phyloP scores from a whole-genome alignment of 495 filamentous ascomycete species.

The Cairneyella variabilis region DNA sequence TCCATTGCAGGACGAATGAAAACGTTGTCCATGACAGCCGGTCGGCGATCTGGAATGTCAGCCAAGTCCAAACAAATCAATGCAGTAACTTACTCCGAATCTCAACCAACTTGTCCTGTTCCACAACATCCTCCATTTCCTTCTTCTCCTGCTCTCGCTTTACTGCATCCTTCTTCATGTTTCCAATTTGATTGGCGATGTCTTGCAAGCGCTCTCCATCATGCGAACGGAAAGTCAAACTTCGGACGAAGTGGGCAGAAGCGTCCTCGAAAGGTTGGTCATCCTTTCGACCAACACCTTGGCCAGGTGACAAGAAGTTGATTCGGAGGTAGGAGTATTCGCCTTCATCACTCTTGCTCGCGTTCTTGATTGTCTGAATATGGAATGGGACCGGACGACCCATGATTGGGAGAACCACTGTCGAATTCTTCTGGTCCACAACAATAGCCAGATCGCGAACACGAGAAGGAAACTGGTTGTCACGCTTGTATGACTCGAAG shows the following conservation, averaged over 20 bases:
- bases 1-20: constrained; percentile 93
- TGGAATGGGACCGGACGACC: constrained; percentile 97
- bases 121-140: constrained; percentile 99
- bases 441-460: constrained; percentile 83
- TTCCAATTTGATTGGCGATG: constrained; percentile 84
- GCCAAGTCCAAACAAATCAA: constrained; percentile 7
- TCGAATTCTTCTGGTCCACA: constrained; percentile 85
- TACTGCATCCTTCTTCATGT: constrained; percentile 85
- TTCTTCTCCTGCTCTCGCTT: constrained; percentile 98
- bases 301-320: constrained; percentile 95
- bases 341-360: constrained; percentile 89
- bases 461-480: constrained; percentile 84
- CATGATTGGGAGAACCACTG: constrained; percentile 93
- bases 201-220: constrained; percentile 83
- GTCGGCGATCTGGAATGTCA: constrained; percentile 70
- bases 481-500: constrained; percentile 98
- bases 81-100: constrained; percentile 63
- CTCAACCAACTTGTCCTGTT: constrained; percentile 94
- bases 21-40: constrained; percentile 80
- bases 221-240: constrained; percentile 87
- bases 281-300: constrained; percentile 96
- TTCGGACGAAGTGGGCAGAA: constrained; percentile 90
- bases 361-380: constrained; percentile 98
- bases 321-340: constrained; percentile 92
- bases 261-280: constrained; percentile 98